Evolutionary conservation across 148 eudicot genomes (phyloP).

Genomic region (Drosera capensis): DNA sequence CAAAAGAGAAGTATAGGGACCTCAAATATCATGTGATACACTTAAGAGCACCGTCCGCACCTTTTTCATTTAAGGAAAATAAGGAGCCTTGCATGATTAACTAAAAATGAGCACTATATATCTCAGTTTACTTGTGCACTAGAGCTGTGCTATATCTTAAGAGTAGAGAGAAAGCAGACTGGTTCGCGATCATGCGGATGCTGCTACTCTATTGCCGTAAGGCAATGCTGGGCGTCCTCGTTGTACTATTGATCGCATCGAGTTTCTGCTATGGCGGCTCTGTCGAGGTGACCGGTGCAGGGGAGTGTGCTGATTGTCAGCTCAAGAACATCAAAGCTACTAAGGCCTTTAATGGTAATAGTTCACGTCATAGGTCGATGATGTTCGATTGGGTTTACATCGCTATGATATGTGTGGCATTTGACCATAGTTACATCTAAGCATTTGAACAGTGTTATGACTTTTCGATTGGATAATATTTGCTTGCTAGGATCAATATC

Average conservation of each 20-base stretch:
- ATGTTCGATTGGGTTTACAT: too few relatives aligned
- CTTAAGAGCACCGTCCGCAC: too few relatives aligned
- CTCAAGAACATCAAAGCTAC: conserved; percentile 25
- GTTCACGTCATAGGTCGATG: too few relatives aligned
- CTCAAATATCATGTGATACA: too few relatives aligned
- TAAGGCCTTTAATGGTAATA: conserved; percentile 44
- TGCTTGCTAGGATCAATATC: not conserved
- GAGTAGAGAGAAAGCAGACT: not conserved
- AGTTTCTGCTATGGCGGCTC: conserved; percentile 25
- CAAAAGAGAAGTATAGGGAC: too few relatives aligned
- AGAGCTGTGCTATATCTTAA: too few relatives aligned
- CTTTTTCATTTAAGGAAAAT: too few relatives aligned
- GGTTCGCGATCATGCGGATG: conserved; percentile 8
- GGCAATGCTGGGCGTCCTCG: conserved; percentile 11
- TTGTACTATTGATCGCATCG: conserved; percentile 17
- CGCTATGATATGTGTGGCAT: not conserved
- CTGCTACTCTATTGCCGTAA: conserved; percentile 7
- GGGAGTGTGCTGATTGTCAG: conserved; percentile 45
- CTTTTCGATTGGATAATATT: not conserved
- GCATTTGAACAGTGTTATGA: too few relatives aligned
- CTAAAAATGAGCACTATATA: too few relatives aligned
- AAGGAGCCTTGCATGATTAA: too few relatives aligned
- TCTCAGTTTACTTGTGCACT: too few relatives aligned
- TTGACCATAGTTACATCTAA: not conserved
- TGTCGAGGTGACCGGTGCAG: conserved; percentile 29